Conservation (phyloP, 2,329 filamentous ascomycete species). For the Clonostachys byssicola region DNA sequence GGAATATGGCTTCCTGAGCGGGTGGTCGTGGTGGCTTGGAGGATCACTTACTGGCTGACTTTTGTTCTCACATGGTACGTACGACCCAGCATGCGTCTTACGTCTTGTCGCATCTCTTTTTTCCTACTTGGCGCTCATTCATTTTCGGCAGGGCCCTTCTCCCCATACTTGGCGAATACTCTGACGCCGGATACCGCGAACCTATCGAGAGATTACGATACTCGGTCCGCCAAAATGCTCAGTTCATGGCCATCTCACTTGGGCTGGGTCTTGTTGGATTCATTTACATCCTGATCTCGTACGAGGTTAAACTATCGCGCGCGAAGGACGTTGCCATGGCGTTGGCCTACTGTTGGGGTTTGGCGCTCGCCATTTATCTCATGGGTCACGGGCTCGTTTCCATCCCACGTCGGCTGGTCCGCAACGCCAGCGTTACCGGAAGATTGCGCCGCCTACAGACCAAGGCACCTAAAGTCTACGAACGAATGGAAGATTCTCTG, state of each 20-base stretch:
- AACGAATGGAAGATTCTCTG: constrained; percentile 82
- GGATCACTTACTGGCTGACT: constrained; percentile 95
- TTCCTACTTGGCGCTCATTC: neutral
- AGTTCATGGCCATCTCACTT: constrained; percentile 81
- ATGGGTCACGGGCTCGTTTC: constrained; percentile 97
- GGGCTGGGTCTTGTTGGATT: constrained; percentile 66
- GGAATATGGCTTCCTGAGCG: constrained; percentile 85
- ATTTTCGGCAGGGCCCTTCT: constrained; percentile 69
- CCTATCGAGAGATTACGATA: constrained; percentile 77
- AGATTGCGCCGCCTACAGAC: constrained; percentile 72
- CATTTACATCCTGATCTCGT: constrained; percentile 78
- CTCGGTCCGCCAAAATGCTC: constrained; percentile 80
- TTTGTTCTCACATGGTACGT: constrained; percentile 88
- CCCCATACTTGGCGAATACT: constrained; percentile 89
- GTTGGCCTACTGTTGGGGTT: constrained; percentile 88
- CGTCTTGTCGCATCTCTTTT: neutral
- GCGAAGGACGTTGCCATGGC: constrained; percentile 89
- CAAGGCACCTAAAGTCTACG: constrained; percentile 77
- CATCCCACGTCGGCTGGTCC: constrained; percentile 77
- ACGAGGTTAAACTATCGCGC: constrained; percentile 66
- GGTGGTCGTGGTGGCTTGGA: constrained; percentile 82
- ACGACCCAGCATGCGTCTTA: neutral
- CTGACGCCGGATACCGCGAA: constrained; percentile 89
- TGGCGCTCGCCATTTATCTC: constrained; percentile 88
- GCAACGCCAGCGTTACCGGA: constrained; percentile 72